phyloP scores from a whole-genome alignment of 129 eudicot genomes.

The Tanacetum coccineum region DNA sequence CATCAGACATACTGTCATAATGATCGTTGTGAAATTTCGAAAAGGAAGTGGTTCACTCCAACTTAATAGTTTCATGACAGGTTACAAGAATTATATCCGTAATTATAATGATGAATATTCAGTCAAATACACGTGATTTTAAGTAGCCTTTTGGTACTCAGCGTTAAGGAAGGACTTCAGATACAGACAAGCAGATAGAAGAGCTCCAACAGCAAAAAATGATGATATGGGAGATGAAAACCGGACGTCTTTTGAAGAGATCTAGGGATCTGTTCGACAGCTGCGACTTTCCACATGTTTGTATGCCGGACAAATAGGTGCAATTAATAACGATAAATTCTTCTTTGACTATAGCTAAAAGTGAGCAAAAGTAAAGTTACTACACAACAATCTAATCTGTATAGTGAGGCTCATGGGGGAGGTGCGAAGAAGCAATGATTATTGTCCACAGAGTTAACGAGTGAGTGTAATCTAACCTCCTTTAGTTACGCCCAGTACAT shows the following conservation, averaged over 20 bases:
- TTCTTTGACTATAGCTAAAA: neutral
- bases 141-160: no score
- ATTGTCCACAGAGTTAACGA: no score
- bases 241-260: constrained; percentile 10
- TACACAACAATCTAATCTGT: no score
- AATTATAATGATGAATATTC: neutral
- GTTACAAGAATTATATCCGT: neutral
- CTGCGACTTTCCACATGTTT: neutral
- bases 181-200: constrained; percentile 16
- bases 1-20: neutral
- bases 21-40: no score
- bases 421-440: neutral
- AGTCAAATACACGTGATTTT: no score
- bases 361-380: neutral
- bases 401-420: neutral
- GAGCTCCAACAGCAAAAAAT: constrained; percentile 11
- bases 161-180: constrained; percentile 8
- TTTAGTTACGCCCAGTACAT: neutral
- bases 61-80: no score
- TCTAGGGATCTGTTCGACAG: neutral
- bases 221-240: constrained; percentile 15
- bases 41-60: no score
- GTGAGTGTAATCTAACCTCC: neutral
- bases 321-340: no score
- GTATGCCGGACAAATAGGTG: neutral